Evolutionary conservation across 345 rosid genomes (phyloP), one percentile per base, ranked within the genome.

Genomic region (Citrus cavaleriei): DNA sequence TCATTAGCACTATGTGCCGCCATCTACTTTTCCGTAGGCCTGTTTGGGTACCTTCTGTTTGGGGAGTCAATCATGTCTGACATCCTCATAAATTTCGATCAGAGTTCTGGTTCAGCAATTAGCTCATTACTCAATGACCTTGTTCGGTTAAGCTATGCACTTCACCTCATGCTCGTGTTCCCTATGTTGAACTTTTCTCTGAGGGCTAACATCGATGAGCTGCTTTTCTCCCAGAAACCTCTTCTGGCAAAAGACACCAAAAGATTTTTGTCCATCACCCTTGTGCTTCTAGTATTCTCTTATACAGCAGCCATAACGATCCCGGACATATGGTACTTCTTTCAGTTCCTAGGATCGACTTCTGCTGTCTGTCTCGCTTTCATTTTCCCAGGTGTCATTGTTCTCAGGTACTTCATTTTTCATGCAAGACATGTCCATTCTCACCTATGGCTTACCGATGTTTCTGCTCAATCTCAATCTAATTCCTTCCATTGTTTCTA

Each of bases 271-370:
- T 78, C 81, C 27, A 81, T 93, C 60, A 92, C 93, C 14, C 30
- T 90, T 18, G 58, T 76, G 7, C 66, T 93, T 51, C 83, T 93
- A 27, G 80, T 70, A 16, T 69, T 87, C 74, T 77, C 79, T 81
- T 95, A 91, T 86, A 38, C 88, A 59, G 78, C 87, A 10, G 94
- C 97, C 2, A 88, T 91, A n/a, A 88, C 83, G 5, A 77, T 95
- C 77, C 98, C 98, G 5, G 83, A 90, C 75, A 88, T 95, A 49
- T 92, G 98, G 98, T 88, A 86, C 79, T 83, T 91, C 79, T 95
- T 95, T 70, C 98, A 92, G 87, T 91, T 93, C 85, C 10, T 92
- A 71, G 98, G 98, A 84, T 93, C 98, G 55, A 93, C 98, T 40
- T 76, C 95, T 22, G 92, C 95, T 4, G 97, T 95, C 59, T 88